Evolutionary conservation across 148 eudicot species (phyloP).

Genomic region (Drosera capensis): DNA sequence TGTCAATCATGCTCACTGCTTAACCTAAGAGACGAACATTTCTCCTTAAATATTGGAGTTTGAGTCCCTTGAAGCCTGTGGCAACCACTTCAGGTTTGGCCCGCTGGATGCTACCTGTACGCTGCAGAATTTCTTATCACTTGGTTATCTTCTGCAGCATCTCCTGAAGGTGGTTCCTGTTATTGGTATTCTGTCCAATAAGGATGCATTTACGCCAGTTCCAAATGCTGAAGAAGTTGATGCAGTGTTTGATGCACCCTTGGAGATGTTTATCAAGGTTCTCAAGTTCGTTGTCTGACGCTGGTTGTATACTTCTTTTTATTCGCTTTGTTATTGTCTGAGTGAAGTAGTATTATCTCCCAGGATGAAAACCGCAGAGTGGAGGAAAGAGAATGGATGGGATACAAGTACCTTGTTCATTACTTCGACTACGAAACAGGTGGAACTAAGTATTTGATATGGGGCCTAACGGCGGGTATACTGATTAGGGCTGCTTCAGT

Average conservation of each 20-base stretch:
- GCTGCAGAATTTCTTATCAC: background rate
- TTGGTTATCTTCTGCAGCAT: slow-evolving; percentile 19
- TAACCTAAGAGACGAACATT: too few relatives aligned
- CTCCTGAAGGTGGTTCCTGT: slow-evolving; percentile 46
- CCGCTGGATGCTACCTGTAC: background rate
- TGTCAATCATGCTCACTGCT: too few relatives aligned
- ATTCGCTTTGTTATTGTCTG: background rate
- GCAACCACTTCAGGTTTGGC: background rate
- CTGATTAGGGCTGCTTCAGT: slow-evolving; percentile 83
- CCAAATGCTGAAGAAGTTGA: slow-evolving; percentile 71
- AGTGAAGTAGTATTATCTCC: slow-evolving; percentile 1
- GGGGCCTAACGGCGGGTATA: slow-evolving; percentile 88
- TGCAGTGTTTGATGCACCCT: slow-evolving; percentile 69
- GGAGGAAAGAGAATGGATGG: slow-evolving; percentile 83
- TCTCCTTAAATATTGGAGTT: too few relatives aligned
- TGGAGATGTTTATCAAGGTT: slow-evolving; percentile 75
- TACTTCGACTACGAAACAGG: slow-evolving; percentile 53
- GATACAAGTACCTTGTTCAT: slow-evolving; percentile 62
- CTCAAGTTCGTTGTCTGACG: slow-evolving; percentile 1
- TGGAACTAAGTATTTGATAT: slow-evolving; percentile 43
- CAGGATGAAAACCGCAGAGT: slow-evolving; percentile 67
- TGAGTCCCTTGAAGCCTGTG: too few relatives aligned
- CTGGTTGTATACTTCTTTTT: background rate
- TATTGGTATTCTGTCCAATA: slow-evolving; percentile 43
- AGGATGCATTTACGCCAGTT: slow-evolving; percentile 38